These are phyloP conservation scores for Phaseolus lunatus DNA, from an alignment of 306 rosid genomes.

Conservation along the genomic window DNA sequence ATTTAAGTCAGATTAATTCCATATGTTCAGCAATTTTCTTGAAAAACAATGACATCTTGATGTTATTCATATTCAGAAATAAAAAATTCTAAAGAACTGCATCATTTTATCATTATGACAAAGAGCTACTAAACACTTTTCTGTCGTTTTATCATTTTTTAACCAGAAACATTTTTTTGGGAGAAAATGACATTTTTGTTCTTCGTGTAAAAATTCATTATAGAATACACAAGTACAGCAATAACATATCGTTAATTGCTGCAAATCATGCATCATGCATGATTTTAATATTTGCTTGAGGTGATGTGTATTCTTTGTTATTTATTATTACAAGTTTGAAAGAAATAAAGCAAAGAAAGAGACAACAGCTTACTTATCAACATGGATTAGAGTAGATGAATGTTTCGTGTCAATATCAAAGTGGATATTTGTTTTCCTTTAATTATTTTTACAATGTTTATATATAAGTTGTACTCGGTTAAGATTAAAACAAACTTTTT, in stretches of 20 bases:
- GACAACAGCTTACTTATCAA: not conserved
- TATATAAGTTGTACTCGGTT: too few species aligned
- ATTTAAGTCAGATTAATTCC: not conserved
- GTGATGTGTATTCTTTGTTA: not conserved
- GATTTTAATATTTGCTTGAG: not conserved
- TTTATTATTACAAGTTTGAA: slow-evolving; percentile 3
- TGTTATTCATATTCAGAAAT: not conserved
- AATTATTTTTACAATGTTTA: too few species aligned
- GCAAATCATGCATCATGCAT: not conserved
- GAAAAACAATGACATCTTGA: not conserved
- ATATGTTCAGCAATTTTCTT: not conserved
- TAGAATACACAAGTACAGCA: not conserved
- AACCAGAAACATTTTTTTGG: not conserved
- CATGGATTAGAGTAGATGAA: too few species aligned
- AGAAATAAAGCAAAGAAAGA: not conserved
- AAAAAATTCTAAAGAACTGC: not conserved
- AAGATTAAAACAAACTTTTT: too few species aligned
- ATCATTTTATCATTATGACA: not conserved
- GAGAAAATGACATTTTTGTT: slow-evolving; percentile 4
- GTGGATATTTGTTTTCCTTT: too few species aligned
- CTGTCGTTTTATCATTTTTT: not conserved
- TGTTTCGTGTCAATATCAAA: too few species aligned
- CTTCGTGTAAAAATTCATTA: not conserved
- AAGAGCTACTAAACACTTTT: not conserved
- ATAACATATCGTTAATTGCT: not conserved